Evolutionary conservation across 192 early-diverging fungal species (phyloP), one percentile per base, ranked within the genome.

Genomic region (Linnemannia elongata): DNA sequence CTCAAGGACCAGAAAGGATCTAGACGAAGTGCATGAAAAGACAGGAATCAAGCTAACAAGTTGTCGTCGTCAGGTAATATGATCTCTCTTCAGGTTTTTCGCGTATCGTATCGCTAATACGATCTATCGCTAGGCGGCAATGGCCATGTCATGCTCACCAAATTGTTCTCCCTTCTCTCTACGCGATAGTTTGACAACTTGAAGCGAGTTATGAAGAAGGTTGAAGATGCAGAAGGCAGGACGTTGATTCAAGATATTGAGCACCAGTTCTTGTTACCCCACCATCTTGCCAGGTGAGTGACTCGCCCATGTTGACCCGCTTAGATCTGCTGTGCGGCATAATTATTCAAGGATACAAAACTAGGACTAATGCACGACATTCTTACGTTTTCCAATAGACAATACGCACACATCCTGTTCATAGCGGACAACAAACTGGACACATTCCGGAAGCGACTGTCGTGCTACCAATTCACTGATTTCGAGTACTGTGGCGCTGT

Each of bases 341-440:
- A 24, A 71, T 49, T 66, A 45, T 15, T 24, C 70, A 13, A 17
- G 76, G 6, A 15, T 7, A 66, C 30, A 33, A 30, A 33, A 35
- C 30, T 27, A 30, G 12, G 30, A 15, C 60, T 33, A 66, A 66
- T 15, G 9, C 13, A 66, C 60, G 35, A 38, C 38, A 47, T 24
- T 18, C 39, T 42, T 45, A 42, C 24, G 6, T 35, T 35, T 24
- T 39, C 36, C 27, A 57, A 60, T 44, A 90, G 89, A 12, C 82
- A 88, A 74, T 90, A 90, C 49, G 89, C 89, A 0, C 85, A 88
- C 36, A 86, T 90, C 54, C 74, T 90, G 24, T 90, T 90, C 55
- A 82, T 90, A 60, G 81, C 88, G 0, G 73, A 88, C 74, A 83
- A 84, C 27, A 87, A 83, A 39, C 36, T 90, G 41, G 89, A 90